These are phyloP conservation scores for Fusarium sp. DNA, from an alignment of 2,329 filamentous ascomycete genomes.

Conservation along the genomic window DNA sequence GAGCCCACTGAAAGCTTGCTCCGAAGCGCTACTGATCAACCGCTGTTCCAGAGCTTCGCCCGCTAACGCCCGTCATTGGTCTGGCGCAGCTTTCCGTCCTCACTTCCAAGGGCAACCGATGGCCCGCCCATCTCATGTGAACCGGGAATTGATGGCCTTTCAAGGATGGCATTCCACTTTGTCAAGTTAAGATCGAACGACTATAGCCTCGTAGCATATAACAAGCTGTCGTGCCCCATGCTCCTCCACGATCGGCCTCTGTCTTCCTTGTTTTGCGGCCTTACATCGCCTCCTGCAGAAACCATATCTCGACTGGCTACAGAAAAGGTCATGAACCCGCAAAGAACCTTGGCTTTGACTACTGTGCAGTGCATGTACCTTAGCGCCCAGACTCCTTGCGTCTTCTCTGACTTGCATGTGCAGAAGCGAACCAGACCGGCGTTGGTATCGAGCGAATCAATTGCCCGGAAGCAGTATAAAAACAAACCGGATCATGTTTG, in stretches of 20 bases:
- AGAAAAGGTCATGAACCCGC: slow-evolving; percentile 33
- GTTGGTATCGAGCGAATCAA: slow-evolving; percentile 31
- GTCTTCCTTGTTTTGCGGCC: slow-evolving; percentile 20
- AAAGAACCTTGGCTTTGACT: slow-evolving; percentile 23
- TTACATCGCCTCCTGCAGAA: not conserved
- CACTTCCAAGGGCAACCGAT: slow-evolving; percentile 23
- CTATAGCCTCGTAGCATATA: slow-evolving; percentile 3
- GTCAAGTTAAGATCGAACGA: slow-evolving; percentile 26
- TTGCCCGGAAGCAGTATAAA: slow-evolving; percentile 15
- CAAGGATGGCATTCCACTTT: slow-evolving; percentile 20
- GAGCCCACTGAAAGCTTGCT: slow-evolving; percentile 35
- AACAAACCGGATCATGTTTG: slow-evolving; percentile 17
- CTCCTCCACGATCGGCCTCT: not conserved
- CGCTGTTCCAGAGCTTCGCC: slow-evolving; percentile 21
- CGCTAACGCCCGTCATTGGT: slow-evolving; percentile 18
- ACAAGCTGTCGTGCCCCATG: not conserved
- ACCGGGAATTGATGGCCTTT: slow-evolving; percentile 20
- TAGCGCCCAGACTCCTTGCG: slow-evolving; percentile 31
- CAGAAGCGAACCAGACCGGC: slow-evolving; percentile 21
- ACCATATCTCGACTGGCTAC: slow-evolving; percentile 6
- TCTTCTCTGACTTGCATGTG: slow-evolving; percentile 39
- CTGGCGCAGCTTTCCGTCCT: slow-evolving; percentile 3
- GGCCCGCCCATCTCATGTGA: slow-evolving; percentile 31
- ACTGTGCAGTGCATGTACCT: not conserved
- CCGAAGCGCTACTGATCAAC: slow-evolving; percentile 30